phyloP scores from a whole-genome alignment of 306 rosid species.

The Gillenia trifoliata region DNA sequence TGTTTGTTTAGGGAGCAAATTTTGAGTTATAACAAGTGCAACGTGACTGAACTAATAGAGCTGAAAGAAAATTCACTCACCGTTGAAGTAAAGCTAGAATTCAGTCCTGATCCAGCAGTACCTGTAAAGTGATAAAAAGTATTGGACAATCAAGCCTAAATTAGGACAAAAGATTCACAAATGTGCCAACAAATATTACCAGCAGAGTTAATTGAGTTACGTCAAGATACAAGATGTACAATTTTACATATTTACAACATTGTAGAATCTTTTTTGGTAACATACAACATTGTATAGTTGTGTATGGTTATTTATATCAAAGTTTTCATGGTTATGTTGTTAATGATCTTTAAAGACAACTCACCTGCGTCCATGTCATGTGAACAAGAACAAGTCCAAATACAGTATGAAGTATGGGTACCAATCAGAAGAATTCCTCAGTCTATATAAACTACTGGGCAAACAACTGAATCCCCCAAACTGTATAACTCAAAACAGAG shows the following conservation, averaged over 20 bases:
- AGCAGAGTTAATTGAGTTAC: background rate
- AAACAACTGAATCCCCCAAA: background rate
- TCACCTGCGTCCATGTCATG: background rate
- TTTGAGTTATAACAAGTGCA: background rate
- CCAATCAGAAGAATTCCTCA: background rate
- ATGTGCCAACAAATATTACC: background rate
- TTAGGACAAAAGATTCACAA: background rate
- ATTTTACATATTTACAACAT: background rate
- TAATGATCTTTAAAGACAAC: background rate
- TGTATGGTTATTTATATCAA: background rate
- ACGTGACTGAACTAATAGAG: background rate
- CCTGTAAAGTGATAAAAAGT: conserved; percentile 40
- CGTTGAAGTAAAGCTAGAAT: conserved; percentile 70
- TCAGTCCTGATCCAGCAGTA: conserved; percentile 67
- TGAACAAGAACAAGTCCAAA: background rate
- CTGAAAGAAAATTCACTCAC: conserved; percentile 43
- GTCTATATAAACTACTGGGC: background rate
- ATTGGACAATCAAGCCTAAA: background rate
- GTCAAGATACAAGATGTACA: background rate
- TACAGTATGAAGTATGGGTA: background rate
- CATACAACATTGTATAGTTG: background rate
- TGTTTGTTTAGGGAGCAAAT: background rate
- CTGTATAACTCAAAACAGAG: background rate
- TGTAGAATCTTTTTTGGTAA: background rate
- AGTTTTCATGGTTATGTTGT: background rate